A percentile compares a stretch with the other conserved stretches of the same genome.
phyloP scores from a whole-genome alignment of 176 grass and related monocot species.

The Themeda triandra region DNA sequence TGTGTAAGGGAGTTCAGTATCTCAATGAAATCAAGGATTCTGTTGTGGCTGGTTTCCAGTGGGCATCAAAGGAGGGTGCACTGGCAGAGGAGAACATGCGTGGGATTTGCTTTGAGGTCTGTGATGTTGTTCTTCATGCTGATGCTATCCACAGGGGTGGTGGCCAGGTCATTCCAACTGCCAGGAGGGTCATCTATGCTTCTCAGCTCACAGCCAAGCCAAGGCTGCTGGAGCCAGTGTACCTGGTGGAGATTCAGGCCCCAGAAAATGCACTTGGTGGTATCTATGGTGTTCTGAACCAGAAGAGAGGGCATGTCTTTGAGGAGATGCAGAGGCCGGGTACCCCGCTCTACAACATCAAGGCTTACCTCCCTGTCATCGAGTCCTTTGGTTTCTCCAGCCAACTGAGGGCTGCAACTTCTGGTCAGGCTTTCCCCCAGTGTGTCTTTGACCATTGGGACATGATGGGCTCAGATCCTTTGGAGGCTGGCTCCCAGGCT shows the following conservation, averaged over 20 bases:
- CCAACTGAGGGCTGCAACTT: conserved; percentile 40
- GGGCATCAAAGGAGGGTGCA: conserved; percentile 74
- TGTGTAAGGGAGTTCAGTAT: conserved; percentile 87
- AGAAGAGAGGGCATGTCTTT: conserved; percentile 75
- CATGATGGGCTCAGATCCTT: conserved; percentile 33
- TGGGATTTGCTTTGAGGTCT: conserved; percentile 76
- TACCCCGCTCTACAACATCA: conserved; percentile 77
- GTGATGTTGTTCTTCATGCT: conserved; percentile 71
- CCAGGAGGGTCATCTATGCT: conserved; percentile 66
- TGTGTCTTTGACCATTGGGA: conserved; percentile 53
- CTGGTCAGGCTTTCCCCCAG: conserved; percentile 44
- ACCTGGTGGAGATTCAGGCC: conserved; percentile 76
- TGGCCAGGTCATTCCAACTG: conserved; percentile 68
- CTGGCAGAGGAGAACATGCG: conserved; percentile 76
- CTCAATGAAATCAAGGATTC: conserved; percentile 85
- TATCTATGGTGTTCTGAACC: conserved; percentile 76
- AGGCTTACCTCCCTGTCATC: conserved; percentile 52
- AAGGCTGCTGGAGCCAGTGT: conserved; percentile 72
- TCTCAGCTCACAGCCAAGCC: conserved; percentile 69
- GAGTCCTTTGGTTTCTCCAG: conserved; percentile 47
- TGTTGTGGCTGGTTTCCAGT: conserved; percentile 73
- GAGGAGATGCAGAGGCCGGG: conserved; percentile 78
- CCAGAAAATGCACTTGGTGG: conserved; percentile 72
- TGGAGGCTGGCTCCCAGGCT: conserved; percentile 30
- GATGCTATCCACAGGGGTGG: conserved; percentile 79